Conservation (phyloP, 306 rosid genomes). For the Styphnolobium japonicum region DNA sequence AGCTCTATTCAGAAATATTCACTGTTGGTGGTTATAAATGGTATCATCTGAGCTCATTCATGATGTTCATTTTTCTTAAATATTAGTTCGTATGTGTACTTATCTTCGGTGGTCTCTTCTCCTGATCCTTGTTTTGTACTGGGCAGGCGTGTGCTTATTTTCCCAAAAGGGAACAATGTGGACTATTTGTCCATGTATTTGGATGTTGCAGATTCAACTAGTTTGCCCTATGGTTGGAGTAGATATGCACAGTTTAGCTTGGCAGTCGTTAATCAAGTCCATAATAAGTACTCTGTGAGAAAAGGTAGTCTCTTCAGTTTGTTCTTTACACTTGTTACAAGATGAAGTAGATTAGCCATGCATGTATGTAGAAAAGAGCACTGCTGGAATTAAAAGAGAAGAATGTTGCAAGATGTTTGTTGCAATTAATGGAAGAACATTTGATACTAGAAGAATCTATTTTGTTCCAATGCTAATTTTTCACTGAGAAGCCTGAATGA, state of each 20-base stretch:
- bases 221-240: slow-evolving; percentile 90
- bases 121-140: slow-evolving; percentile 22
- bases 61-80: neutral
- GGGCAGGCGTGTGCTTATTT: slow-evolving; percentile 84
- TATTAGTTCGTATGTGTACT: neutral
- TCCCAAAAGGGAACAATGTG: slow-evolving; percentile 91
- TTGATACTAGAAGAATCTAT: neutral
- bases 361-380: slow-evolving; percentile 11
- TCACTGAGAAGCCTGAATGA: neutral
- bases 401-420: neutral
- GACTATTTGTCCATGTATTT: slow-evolving; percentile 86
- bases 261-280: slow-evolving; percentile 67
- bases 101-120: slow-evolving; percentile 4
- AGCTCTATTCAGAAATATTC: slow-evolving; percentile 74
- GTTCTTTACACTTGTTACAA: slow-evolving; percentile 11
- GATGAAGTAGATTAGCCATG: neutral
- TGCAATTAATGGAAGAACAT: slow-evolving; percentile 18
- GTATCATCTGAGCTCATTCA: slow-evolving; percentile 33
- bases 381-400: slow-evolving; percentile 3
- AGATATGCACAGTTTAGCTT: slow-evolving; percentile 89
- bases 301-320: slow-evolving; percentile 54
- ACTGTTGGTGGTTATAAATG: slow-evolving; percentile 81
- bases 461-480: neutral
- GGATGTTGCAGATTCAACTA: slow-evolving; percentile 79
- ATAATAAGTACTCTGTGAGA: slow-evolving; percentile 65